A percentile compares a stretch with the other conserved stretches of the same genome.
Evolutionary conservation across 2,329 filamentous ascomycete genomes (phyloP).

Genomic region (Triangularia verruculosa): DNA sequence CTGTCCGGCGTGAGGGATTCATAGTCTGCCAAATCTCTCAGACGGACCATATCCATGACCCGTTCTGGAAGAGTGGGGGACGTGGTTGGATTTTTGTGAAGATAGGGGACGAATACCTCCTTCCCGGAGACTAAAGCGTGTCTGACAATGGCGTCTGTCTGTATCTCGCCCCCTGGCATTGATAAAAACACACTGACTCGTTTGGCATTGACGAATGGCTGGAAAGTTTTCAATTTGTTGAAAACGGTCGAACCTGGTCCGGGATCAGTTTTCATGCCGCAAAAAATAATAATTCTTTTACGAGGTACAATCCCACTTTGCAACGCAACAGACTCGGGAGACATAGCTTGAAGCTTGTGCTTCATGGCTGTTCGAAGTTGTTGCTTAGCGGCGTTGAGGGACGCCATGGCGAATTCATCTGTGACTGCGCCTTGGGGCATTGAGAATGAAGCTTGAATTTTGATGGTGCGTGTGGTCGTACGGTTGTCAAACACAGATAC

Average conservation of each 20-base stretch:
- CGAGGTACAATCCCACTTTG: slow-evolving; percentile 61
- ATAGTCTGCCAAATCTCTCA: slow-evolving; percentile 73
- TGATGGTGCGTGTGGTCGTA: not conserved
- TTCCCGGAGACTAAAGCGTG: slow-evolving; percentile 77
- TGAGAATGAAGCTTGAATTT: not conserved
- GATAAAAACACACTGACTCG: slow-evolving; percentile 85
- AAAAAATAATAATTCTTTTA: not conserved
- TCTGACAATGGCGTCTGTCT: slow-evolving; percentile 76
- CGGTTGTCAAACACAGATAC: not conserved
- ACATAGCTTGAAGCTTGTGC: slow-evolving; percentile 57
- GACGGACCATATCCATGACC: slow-evolving; percentile 92
- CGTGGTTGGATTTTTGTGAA: slow-evolving; percentile 60
- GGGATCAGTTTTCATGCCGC: slow-evolving; percentile 10
- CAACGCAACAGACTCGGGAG: slow-evolving; percentile 56
- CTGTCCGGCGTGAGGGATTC: slow-evolving; percentile 71
- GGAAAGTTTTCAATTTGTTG: slow-evolving; percentile 61
- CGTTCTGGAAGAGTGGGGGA: slow-evolving; percentile 52
- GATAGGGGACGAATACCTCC: slow-evolving; percentile 86
- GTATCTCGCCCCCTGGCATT: slow-evolving; percentile 85
- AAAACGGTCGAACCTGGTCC: slow-evolving; percentile 62
- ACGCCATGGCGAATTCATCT: slow-evolving; percentile 43
- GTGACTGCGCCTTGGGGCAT: slow-evolving; percentile 14
- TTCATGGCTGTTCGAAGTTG: slow-evolving; percentile 71
- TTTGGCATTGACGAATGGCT: slow-evolving; percentile 71
- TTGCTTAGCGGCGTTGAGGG: slow-evolving; percentile 68